Percentiles rank a stretch among this genome's conserved stretches.
Evolutionary conservation across 1,139 yeast species (phyloP).

Genomic region (Groenewaldozyma auringiensis): DNA sequence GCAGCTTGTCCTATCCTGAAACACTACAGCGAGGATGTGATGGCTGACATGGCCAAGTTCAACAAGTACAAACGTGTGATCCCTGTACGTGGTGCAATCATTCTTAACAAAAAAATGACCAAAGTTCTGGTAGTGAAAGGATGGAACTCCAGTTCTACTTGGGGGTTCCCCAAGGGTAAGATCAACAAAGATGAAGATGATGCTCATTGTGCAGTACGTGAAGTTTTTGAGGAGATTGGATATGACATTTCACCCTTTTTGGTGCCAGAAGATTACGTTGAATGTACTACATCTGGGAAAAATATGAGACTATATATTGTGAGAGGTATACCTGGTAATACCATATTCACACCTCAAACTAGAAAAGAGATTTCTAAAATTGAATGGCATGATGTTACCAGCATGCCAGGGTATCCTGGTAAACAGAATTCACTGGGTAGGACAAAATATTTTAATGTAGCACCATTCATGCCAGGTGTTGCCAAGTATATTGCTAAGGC

Average conservation of each 20-base stretch:
- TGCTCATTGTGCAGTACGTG: slow-evolving; percentile 88
- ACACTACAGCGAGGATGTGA: slow-evolving; percentile 20
- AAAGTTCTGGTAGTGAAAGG: slow-evolving; percentile 80
- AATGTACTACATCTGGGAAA: slow-evolving; percentile 75
- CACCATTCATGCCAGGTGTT: slow-evolving; percentile 32
- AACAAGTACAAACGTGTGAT: slow-evolving; percentile 81
- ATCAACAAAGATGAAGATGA: slow-evolving; percentile 91
- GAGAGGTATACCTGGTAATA: slow-evolving; percentile 70
- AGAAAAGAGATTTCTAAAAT: slow-evolving; percentile 72
- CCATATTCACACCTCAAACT: slow-evolving; percentile 67
- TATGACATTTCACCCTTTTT: slow-evolving; percentile 67
- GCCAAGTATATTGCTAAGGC: slow-evolving; percentile 26
- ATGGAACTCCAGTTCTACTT: slow-evolving; percentile 62
- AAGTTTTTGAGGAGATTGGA: slow-evolving; percentile 93
- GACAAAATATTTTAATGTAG: slow-evolving; percentile 31
- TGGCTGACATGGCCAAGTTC: slow-evolving; percentile 37
- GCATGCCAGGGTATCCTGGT: slow-evolving; percentile 34
- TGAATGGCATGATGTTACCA: slow-evolving; percentile 53
- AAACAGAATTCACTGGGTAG: slow-evolving; percentile 10
- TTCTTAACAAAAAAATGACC: slow-evolving; percentile 62
- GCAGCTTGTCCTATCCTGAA: slow-evolving; percentile 68
- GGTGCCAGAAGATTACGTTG: slow-evolving; percentile 65
- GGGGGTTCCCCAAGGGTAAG: slow-evolving; percentile 98
- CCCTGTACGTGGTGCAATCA: slow-evolving; percentile 95
- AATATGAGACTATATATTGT: slow-evolving; percentile 78